A percentile compares a stretch with the other conserved stretches of the same genome.
Conservation (phyloP, 495 filamentous ascomycete genomes). For the Podospora fimiseda region DNA sequence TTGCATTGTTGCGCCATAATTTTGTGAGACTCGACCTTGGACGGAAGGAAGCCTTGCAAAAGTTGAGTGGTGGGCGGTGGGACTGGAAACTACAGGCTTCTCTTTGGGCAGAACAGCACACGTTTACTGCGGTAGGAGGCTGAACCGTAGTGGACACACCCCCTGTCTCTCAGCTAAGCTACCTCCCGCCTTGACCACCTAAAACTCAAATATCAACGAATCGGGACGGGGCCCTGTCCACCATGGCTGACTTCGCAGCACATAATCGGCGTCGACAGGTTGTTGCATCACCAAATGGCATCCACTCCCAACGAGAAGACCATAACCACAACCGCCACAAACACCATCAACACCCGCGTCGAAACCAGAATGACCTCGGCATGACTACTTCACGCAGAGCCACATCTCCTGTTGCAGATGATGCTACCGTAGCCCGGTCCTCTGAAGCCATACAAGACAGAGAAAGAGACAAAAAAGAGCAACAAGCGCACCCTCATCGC, state of each 20-base stretch:
- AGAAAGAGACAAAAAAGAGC: constrained; percentile 13
- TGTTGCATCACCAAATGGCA: constrained; percentile 33
- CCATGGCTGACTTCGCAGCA: constrained; percentile 26
- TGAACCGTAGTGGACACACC: constrained; percentile 14
- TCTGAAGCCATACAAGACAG: constrained; percentile 17
- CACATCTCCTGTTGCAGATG: constrained; percentile 22
- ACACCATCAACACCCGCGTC: constrained; percentile 24
- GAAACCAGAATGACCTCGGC: constrained; percentile 27
- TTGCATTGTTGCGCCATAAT: too few relatives aligned
- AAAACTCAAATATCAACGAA: constrained; percentile 31
- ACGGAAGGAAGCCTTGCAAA: too few relatives aligned
- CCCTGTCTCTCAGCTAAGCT: constrained; percentile 31
- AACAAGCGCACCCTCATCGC: not conserved
- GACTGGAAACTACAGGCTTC: constrained; percentile 1
- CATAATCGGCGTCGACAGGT: constrained; percentile 21
- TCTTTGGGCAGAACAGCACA: constrained; percentile 6
- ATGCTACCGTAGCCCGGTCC: constrained; percentile 24
- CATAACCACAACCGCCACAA: constrained; percentile 23
- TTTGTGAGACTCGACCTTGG: too few relatives aligned
- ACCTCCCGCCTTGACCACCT: constrained; percentile 29
- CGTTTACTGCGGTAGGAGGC: constrained; percentile 17
- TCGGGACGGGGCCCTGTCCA: constrained; percentile 13
- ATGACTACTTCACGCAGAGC: constrained; percentile 34
- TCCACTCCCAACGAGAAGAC: constrained; percentile 19
- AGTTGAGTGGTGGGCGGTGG: not conserved